Evolutionary conservation across 495 filamentous ascomycete genomes (phyloP).

Genomic region (Pseudevernia furfuracea): DNA sequence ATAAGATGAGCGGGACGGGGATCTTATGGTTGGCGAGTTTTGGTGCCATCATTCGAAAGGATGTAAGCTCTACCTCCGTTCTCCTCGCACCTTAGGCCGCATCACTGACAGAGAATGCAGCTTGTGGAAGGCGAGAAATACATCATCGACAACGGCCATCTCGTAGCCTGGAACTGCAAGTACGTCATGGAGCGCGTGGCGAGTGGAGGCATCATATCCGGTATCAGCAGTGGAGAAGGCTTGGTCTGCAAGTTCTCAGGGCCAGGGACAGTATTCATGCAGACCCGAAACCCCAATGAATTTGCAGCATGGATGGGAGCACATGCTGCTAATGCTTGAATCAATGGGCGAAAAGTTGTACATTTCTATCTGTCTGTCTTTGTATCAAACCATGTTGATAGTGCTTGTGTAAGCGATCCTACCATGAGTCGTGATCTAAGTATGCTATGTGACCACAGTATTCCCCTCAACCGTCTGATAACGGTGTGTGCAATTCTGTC

Average conservation of each 20-base stretch:
- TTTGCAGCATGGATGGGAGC: conserved; percentile 47
- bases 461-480: not conserved
- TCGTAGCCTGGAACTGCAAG: conserved; percentile 96
- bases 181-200: conserved; percentile 84
- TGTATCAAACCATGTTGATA: not conserved
- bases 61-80: conserved; percentile 50
- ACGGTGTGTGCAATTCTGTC: not conserved
- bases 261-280: conserved; percentile 86
- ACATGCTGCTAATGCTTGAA: conserved; percentile 25
- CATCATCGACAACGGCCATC: conserved; percentile 88
- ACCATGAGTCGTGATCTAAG: not conserved
- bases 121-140: conserved; percentile 73
- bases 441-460: not conserved
- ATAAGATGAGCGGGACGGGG: conserved; percentile 72
- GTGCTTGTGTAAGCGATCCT: not conserved
- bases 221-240: conserved; percentile 71
- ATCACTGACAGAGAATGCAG: conserved; percentile 32
- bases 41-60: conserved; percentile 91
- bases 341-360: not conserved
- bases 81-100: not conserved
- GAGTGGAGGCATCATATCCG: conserved; percentile 80
- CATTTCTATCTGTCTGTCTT: not conserved
- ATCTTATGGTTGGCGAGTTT: conserved; percentile 86
- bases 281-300: conserved; percentile 73
- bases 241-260: conserved; percentile 90